A percentile compares a stretch with the other conserved stretches of the same genome.
phyloP scores from a whole-genome alignment of 23 red algal genomes.

The Agarophyton chilense region DNA sequence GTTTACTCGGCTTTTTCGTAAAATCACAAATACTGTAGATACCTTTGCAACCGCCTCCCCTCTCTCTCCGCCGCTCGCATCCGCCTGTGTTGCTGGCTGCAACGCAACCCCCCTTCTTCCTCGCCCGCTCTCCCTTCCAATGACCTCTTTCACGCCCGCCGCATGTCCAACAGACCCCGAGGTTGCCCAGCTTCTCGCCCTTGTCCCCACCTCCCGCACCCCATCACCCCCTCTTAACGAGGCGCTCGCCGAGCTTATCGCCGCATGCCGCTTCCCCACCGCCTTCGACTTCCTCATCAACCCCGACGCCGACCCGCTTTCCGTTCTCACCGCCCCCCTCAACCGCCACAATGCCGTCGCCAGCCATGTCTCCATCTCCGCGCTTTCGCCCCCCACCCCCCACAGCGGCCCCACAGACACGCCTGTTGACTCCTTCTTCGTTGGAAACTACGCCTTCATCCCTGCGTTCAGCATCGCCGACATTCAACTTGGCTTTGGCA shows the following conservation, averaged over 20 bases:
- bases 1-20: too few species aligned
- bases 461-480: constrained; percentile 46
- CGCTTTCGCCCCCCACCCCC: too few species aligned
- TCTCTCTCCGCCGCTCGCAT: too few species aligned
- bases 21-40: too few species aligned
- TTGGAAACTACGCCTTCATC: constrained; percentile 23
- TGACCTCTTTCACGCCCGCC: neutral
- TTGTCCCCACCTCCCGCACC: neutral
- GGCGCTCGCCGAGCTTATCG: constrained; percentile 26
- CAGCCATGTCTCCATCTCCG: constrained; percentile 15
- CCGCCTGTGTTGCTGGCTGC: neutral
- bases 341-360: constrained; percentile 20
- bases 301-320: constrained; percentile 36
- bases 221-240: neutral
- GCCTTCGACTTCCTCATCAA: constrained; percentile 55
- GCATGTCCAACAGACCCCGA: neutral
- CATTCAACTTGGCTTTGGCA: constrained; percentile 42
- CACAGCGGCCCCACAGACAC: too few species aligned
- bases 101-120: neutral
- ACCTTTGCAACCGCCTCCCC: too few species aligned
- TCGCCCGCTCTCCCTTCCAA: neutral
- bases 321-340: constrained; percentile 30
- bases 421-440: constrained; percentile 17
- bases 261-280: constrained; percentile 9
- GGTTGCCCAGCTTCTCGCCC: neutral